Evolutionary conservation across 176 grass and related monocot genomes (phyloP).

Genomic region (Oryza officinalis): DNA sequence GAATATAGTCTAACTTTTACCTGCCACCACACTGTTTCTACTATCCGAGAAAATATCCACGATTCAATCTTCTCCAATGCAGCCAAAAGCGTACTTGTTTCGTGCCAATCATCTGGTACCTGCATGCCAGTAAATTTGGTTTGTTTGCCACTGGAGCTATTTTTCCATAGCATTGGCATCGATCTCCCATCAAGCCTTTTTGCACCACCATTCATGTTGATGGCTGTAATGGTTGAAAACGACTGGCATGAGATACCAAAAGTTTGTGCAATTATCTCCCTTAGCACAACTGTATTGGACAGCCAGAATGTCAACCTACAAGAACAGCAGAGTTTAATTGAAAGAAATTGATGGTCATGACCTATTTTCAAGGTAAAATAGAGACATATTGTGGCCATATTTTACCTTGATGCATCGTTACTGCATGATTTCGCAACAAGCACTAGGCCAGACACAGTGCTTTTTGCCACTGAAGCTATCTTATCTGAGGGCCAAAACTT

Average conservation of each 20-base stretch:
- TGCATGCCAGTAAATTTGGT: constrained; percentile 43
- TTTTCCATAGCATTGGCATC: constrained; percentile 51
- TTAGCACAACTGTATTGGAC: constrained; percentile 88
- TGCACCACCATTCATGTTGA: constrained; percentile 43
- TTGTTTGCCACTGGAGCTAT: constrained; percentile 44
- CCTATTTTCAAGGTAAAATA: constrained; percentile 23
- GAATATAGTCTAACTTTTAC: constrained; percentile 51
- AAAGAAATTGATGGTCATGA: constrained; percentile 9
- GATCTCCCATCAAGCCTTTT: constrained; percentile 57
- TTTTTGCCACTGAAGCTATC: constrained; percentile 73
- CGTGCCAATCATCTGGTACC: constrained; percentile 63
- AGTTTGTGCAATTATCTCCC: constrained; percentile 81
- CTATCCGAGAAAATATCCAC: constrained; percentile 90
- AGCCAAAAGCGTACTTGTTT: constrained; percentile 67
- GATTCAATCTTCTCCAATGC: constrained; percentile 87
- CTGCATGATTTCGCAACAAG: constrained; percentile 82
- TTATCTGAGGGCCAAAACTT: constrained; percentile 72
- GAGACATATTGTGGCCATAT: constrained; percentile 3
- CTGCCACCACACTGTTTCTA: constrained; percentile 97
- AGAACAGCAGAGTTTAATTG: constrained; percentile 32
- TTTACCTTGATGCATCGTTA: constrained; percentile 97
- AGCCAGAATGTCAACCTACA: constrained; percentile 96
- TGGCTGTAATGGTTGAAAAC: constrained; percentile 23
- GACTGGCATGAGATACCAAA: constrained; percentile 49
- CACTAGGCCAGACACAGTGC: constrained; percentile 70